Evolutionary conservation across 495 filamentous ascomycete species (phyloP).

Genomic region (Annulohypoxylon bovei): DNA sequence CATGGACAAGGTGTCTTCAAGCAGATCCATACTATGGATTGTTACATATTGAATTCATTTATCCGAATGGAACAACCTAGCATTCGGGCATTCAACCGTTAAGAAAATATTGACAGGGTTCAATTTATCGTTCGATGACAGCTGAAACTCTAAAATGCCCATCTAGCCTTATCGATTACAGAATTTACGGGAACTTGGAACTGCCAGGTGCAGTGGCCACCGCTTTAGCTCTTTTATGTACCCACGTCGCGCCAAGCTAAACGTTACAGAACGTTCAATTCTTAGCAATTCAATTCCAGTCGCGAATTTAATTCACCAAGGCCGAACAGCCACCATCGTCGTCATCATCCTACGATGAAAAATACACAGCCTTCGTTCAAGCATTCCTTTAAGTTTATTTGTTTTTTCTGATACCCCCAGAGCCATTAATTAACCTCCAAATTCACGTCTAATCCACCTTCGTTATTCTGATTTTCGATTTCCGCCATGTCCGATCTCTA

Average conservation of each 20-base stretch:
- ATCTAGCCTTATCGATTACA: slow-evolving; percentile 31
- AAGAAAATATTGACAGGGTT: slow-evolving; percentile 7
- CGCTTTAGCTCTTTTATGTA: neutral
- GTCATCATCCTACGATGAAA: slow-evolving; percentile 29
- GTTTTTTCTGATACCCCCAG: slow-evolving; percentile 54
- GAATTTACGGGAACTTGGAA: neutral
- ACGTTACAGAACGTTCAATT: neutral
- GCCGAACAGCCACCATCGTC: slow-evolving; percentile 24
- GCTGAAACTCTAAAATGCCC: slow-evolving; percentile 4
- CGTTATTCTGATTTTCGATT: neutral
- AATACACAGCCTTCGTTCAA: slow-evolving; percentile 15
- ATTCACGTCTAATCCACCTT: slow-evolving; percentile 67
- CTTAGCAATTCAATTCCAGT: neutral
- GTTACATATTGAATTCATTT: slow-evolving; percentile 14
- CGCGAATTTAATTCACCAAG: slow-evolving; percentile 25
- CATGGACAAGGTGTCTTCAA: slow-evolving; percentile 29
- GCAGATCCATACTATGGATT: slow-evolving; percentile 6
- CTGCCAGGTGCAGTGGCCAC: too few relatives aligned
- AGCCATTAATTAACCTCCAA: slow-evolving; percentile 78
- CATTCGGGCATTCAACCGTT: neutral
- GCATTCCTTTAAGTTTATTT: slow-evolving; percentile 53
- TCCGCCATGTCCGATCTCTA: slow-evolving; percentile 64
- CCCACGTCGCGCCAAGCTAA: slow-evolving; percentile 18
- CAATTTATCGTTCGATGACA: neutral
- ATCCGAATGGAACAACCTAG: neutral